Percentiles rank a stretch among this genome's conserved stretches.
phyloP scores from a whole-genome alignment of 768 basidiomycete genomes.

The Boletus vermiculosoides region DNA sequence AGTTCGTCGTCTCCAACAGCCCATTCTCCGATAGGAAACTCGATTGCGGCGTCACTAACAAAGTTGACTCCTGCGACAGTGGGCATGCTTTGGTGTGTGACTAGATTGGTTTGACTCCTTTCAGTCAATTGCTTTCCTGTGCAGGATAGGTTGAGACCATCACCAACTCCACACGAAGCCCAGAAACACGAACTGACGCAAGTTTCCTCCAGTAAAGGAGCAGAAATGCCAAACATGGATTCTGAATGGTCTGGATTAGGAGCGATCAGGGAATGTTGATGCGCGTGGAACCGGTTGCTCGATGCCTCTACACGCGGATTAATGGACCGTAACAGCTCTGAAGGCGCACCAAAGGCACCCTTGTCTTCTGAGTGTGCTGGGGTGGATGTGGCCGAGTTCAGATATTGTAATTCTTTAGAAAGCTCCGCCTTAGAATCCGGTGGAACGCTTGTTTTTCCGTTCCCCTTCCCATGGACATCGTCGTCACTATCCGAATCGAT shows the following conservation, averaged over 20 bases:
- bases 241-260: not conserved
- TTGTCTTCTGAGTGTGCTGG: not conserved
- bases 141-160: not conserved
- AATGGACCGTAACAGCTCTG: slow-evolving; percentile 20
- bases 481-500: slow-evolving; percentile 63
- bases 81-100: not conserved
- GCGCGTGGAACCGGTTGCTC: not conserved
- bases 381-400: not conserved
- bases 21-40: slow-evolving; percentile 54
- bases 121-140: slow-evolving; percentile 3
- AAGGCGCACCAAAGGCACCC: slow-evolving; percentile 26
- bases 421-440: not conserved
- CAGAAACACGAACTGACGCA: slow-evolving; percentile 14
- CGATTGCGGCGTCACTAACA: not conserved
- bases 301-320: not conserved
- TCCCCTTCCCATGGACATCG: not conserved
- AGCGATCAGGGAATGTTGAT: not conserved
- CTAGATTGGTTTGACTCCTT: not conserved
- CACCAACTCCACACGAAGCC: not conserved
- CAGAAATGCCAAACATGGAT: slow-evolving; percentile 21
- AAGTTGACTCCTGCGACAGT: not conserved
- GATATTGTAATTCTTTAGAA: not conserved
- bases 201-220: slow-evolving; percentile 12
- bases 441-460: not conserved
- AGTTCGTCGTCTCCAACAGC: slow-evolving; percentile 72